Conservation (phyloP, 768 basidiomycete species). For the Rhodotorula babjevae region DNA sequence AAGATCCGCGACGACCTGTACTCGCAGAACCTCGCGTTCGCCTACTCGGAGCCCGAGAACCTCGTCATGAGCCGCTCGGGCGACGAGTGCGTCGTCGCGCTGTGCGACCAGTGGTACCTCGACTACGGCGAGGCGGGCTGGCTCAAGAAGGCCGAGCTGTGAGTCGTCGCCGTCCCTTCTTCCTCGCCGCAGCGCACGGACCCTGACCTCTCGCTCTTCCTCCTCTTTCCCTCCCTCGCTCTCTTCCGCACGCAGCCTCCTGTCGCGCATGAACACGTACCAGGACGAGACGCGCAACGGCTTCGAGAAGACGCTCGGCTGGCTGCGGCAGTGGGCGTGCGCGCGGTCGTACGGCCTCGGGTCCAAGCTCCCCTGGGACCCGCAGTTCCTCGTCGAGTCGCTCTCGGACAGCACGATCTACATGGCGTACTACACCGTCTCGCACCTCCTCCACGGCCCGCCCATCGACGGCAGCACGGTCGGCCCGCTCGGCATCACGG, state of each 20-base stretch:
- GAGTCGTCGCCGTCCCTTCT: conserved; percentile 43
- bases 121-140: conserved; percentile 91
- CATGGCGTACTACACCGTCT: conserved; percentile 95
- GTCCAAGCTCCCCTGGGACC: conserved; percentile 93
- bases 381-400: conserved; percentile 91
- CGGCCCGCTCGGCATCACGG: conserved; percentile 76
- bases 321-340: conserved; percentile 99
- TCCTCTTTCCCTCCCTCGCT: not conserved
- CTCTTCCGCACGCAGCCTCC: conserved; percentile 54
- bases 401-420: conserved; percentile 97
- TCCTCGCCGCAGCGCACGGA: not conserved
- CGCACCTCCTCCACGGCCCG: conserved; percentile 78
- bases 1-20: conserved; percentile 84
- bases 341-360: conserved; percentile 96
- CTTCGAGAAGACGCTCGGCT: conserved; percentile 84
- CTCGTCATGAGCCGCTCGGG: conserved; percentile 79
- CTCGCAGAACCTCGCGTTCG: conserved; percentile 66
- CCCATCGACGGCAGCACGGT: conserved; percentile 69
- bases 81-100: conserved; percentile 96
- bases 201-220: no score
- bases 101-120: conserved; percentile 99
- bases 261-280: conserved; percentile 85
- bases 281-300: conserved; percentile 82
- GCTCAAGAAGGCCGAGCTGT: conserved; percentile 81
- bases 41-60: conserved; percentile 94